phyloP scores from a whole-genome alignment of 495 filamentous ascomycete species.

The Hypoxylon fragiforme region DNA sequence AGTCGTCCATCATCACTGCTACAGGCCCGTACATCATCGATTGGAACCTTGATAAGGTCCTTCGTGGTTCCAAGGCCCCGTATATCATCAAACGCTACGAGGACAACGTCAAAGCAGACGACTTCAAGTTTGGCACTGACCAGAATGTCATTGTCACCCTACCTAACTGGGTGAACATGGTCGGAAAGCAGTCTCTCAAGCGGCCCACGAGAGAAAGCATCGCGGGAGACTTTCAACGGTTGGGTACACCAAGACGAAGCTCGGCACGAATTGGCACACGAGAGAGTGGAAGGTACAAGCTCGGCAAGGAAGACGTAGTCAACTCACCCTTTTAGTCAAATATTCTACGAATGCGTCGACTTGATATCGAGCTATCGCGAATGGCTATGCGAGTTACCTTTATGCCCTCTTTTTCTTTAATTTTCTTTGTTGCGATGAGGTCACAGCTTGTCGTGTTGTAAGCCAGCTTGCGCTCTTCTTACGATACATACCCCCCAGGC shows the following conservation, averaged over 20 bases:
- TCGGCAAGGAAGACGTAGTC: slow-evolving; percentile 78
- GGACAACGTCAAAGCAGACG: slow-evolving; percentile 97
- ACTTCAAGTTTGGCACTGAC: slow-evolving; percentile 95
- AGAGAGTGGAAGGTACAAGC: slow-evolving; percentile 55
- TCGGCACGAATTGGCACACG: slow-evolving; percentile 53
- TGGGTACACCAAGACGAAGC: slow-evolving; percentile 51
- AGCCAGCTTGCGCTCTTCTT: slow-evolving; percentile 13
- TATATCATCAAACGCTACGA: slow-evolving; percentile 95
- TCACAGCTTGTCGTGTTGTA: slow-evolving; percentile 4
- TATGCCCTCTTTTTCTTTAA: neutral
- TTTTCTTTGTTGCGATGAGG: slow-evolving; percentile 7
- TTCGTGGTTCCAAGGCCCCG: slow-evolving; percentile 76
- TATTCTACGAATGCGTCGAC: neutral
- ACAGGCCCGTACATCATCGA: slow-evolving; percentile 97
- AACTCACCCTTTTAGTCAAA: slow-evolving; percentile 74
- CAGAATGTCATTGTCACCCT: slow-evolving; percentile 97
- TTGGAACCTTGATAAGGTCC: slow-evolving; percentile 89
- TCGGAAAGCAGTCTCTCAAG: slow-evolving; percentile 79
- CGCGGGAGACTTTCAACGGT: slow-evolving; percentile 54
- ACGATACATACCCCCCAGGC: slow-evolving; percentile 27
- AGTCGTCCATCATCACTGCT: slow-evolving; percentile 94
- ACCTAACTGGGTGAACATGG: slow-evolving; percentile 98
- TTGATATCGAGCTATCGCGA: neutral
- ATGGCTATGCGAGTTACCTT: neutral
- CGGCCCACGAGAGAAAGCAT: slow-evolving; percentile 93